A percentile compares a stretch with the other conserved stretches of the same genome.
Conservation (phyloP, 352 stramenopile genomes). For the Globisporangium megalacanthum region DNA sequence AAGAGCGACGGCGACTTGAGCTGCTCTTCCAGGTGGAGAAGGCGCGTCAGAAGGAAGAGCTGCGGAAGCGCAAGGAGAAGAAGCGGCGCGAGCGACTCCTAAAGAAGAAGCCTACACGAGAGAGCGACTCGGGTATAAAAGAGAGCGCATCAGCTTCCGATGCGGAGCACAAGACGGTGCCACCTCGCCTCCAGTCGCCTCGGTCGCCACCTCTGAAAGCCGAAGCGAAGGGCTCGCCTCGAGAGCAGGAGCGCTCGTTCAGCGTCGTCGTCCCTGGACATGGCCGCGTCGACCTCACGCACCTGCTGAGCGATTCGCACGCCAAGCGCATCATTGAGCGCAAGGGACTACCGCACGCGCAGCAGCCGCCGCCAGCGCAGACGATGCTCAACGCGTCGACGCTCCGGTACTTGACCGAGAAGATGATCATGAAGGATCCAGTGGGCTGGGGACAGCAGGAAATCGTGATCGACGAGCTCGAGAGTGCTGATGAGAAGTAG, state of each 20-base stretch:
- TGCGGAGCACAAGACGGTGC: conserved; percentile 8
- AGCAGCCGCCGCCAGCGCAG: conserved; percentile 18
- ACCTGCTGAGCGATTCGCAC: conserved; percentile 45
- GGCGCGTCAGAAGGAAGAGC: conserved; percentile 56
- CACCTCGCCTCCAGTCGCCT: conserved; percentile 8
- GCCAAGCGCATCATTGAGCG: conserved; percentile 33
- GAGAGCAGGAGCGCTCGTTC: conserved; percentile 4
- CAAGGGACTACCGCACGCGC: conserved; percentile 19
- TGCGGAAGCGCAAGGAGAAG: conserved; percentile 63
- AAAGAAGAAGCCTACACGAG: conserved; percentile 24
- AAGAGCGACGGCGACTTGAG: conserved; percentile 54
- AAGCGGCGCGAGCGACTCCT: conserved; percentile 40
- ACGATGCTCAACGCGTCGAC: conserved; percentile 51
- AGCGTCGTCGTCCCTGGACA: conserved; percentile 40
- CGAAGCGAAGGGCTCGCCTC: conserved; percentile 19
- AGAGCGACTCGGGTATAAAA: background rate
- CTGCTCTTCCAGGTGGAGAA: conserved; percentile 65
- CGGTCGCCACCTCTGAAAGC: conserved; percentile 6
- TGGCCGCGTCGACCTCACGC: conserved; percentile 36
- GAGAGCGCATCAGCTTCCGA: background rate
- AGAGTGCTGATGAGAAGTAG: conserved; percentile 31
- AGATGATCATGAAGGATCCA: conserved; percentile 43
- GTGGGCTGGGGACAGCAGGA: conserved; percentile 20
- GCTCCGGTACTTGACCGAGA: conserved; percentile 45
- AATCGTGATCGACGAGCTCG: conserved; percentile 29